Evolutionary conservation across 1,139 yeast species (phyloP), one percentile per base, ranked within the genome.

Genomic region (Saccharomyces hybrid): DNA sequence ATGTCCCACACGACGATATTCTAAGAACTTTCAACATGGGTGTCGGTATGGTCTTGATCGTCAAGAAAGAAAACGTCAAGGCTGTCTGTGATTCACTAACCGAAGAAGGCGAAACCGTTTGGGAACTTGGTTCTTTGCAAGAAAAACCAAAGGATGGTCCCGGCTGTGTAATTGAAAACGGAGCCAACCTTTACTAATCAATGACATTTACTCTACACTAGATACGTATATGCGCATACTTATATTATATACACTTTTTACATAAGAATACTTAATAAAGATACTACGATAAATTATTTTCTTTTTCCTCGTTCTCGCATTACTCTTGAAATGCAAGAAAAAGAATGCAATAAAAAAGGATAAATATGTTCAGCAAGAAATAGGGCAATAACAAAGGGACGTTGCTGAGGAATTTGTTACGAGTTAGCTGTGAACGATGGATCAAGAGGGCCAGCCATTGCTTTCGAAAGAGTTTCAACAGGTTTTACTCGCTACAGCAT

Each of bases 21-120:
- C 76, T 89, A 67, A 91, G 89, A 78, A 95, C 99, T 3, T 81
- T 95, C 71, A 95, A 95, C 73, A 80, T 91, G 79, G 99, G 99
- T 74, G 81, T 95, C 63, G 99, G 99, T 66, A 95, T 95, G 99
- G 93, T 89, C 46, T 81, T 87, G 52, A 86, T 93, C 64, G 97
- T 89, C 38, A 80, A 79, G 64, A 66, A 69, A 54, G 82, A 78
- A 56, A 80, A 87, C 55, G 96, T 82, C 23, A 81, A 76, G 1
- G 74, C 75, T 59, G 86, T 84, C 20, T 74, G 77, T 51, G 68
- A 75, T 56, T 74, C 80, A 60, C 77, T 93, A 59, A 72, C 76
- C 62, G 74, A 75, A 54, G 83, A 82, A 48, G 89, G 91, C 48
- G 97, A 93, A 75, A 80, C 77, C 8, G 93, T 91, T 4, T 84